Evolutionary conservation across 2,329 filamentous ascomycete species (phyloP), one percentile per base, ranked within the genome.

Genomic region (Pseudodiploospora longispora): DNA sequence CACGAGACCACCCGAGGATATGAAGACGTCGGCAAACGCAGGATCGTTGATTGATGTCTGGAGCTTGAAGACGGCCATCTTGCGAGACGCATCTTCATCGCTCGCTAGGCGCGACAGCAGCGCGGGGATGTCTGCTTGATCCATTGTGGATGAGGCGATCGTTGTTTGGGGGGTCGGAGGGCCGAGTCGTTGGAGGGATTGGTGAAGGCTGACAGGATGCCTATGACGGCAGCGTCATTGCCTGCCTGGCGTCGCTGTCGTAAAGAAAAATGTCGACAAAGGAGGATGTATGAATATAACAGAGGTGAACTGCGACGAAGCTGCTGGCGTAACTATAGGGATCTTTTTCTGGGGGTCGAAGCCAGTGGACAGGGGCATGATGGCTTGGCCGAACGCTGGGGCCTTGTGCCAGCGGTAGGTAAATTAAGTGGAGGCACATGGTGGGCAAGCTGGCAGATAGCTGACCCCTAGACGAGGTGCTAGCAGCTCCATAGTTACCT

Each of bases 61-160:
- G 52, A 98, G 80, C 70, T 96, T 96, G 78, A 98, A 98, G 49
- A 94, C 93, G 48, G 93, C 93, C 87, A 97, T 96, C 67, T 98
- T 98, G 59, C 90, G 87, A 55, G 87, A 83, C 45, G 87, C 90
- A 73, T 98, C 93, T 67, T 95, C 80, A 55, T 83, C 77, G 66
- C 79, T 82, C 35, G 76, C 71, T 49, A 83, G 70, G 52, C 79
- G 78, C 67, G 76, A 70, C 55, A 83, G 70, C 54, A 83, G 73
- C 61, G 76, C 75, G 40, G 80, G 80, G 54, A 83, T 80, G 55
- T 83, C 80, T 55, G 76, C 77, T 67, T 82, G 79, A 58, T 83
- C 80, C 80, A 83, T 80, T 50, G 50, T 57, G 48, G 40, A 37
- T 12, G 27, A 41, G 38, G 19, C 39, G 19, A 12, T 43, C 32